These are phyloP conservation scores for Ophiocordyceps camponoti-saundersi DNA, from an alignment of 2,329 filamentous ascomycete genomes.

Conservation along the genomic window DNA sequence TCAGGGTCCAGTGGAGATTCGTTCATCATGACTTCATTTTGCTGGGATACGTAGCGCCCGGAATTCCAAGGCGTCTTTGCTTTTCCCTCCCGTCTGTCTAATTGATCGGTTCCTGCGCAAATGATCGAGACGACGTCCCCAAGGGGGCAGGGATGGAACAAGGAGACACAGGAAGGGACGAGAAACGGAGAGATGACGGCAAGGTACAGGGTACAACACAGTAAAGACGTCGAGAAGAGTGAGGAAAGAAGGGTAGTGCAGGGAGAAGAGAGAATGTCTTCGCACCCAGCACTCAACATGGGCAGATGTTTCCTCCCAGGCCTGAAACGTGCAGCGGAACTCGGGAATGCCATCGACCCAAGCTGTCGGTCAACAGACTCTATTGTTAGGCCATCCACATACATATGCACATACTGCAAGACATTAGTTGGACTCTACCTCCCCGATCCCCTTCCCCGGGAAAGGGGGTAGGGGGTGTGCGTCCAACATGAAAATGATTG, in stretches of 20 bases:
- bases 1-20: neutral
- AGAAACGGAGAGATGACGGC: neutral
- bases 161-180: neutral
- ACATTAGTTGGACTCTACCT: neutral
- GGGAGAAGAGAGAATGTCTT: neutral
- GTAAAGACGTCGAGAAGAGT: neutral
- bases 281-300: neutral
- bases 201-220: neutral
- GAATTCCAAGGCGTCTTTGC: neutral
- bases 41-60: neutral
- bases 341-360: neutral
- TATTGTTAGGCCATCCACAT: neutral
- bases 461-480: neutral
- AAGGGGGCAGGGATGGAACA: no score
- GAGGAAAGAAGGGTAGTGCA: neutral
- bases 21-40: neutral
- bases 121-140: neutral
- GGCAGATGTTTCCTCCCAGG: neutral
- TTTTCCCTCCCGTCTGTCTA: neutral
- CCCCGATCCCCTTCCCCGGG: neutral
- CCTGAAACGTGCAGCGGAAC: neutral
- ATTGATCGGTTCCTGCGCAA: neutral
- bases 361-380: neutral
- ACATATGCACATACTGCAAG: neutral
- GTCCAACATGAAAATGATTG: neutral